A percentile compares a stretch with the other conserved stretches of the same genome.
Conservation (phyloP, 192 early-diverging fungal species). For the Podila epicladia region DNA sequence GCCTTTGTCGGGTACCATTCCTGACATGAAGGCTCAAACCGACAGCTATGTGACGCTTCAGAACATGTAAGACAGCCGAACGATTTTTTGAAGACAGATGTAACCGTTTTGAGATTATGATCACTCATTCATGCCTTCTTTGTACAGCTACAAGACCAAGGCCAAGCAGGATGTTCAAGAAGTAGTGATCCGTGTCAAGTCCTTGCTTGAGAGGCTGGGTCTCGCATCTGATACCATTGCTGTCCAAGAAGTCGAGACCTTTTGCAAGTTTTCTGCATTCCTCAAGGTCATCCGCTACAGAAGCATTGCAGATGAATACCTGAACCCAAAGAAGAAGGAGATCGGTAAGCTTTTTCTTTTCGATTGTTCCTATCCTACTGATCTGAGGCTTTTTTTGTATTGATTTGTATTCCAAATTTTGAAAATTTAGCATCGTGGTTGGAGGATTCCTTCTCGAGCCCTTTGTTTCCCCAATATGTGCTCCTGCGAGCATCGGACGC, state of each 20-base stretch:
- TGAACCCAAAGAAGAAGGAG: constrained; percentile 51
- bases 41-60: constrained; percentile 86
- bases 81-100: background rate
- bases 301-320: constrained; percentile 65
- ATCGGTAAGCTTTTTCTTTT: constrained; percentile 54
- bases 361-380: background rate
- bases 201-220: constrained; percentile 57
- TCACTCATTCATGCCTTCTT: constrained; percentile 7
- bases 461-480: constrained; percentile 70
- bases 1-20: constrained; percentile 86
- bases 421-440: constrained; percentile 55
- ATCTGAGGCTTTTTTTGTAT: background rate
- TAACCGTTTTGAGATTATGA: background rate
- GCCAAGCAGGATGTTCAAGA: constrained; percentile 72
- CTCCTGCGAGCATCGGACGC: constrained; percentile 71
- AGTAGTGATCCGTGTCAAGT: constrained; percentile 57
- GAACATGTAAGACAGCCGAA: constrained; percentile 65
- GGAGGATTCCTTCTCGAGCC: constrained; percentile 52
- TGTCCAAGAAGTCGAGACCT: constrained; percentile 73
- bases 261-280: constrained; percentile 84
- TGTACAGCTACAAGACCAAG: constrained; percentile 78
- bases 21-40: constrained; percentile 99
- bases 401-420: background rate
- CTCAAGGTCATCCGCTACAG: constrained; percentile 77
- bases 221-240: constrained; percentile 64